Conservation (phyloP, 2,329 filamentous ascomycete genomes). For the Pseudogymnoascus sp. region DNA sequence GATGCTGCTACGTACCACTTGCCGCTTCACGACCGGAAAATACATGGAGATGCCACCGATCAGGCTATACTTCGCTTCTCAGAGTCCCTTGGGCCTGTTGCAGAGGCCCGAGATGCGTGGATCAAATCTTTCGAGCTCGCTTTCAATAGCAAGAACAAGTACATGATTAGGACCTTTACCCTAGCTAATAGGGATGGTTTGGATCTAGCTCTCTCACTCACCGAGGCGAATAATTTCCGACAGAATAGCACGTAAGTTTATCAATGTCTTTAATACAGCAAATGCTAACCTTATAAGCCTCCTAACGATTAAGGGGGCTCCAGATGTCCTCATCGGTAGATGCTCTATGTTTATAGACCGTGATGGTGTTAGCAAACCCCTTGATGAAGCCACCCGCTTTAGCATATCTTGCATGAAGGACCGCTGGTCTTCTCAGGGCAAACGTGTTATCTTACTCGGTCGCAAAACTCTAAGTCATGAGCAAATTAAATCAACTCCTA, state of each 20-base stretch:
- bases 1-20: constrained; percentile 55
- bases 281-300: constrained; percentile 29
- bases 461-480: constrained; percentile 46
- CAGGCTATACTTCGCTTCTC: constrained; percentile 66
- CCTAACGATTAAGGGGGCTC: constrained; percentile 71
- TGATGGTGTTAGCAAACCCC: constrained; percentile 44
- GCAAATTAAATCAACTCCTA: constrained; percentile 33
- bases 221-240: constrained; percentile 25
- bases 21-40: constrained; percentile 52
- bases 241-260: constrained; percentile 23
- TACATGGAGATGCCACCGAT: constrained; percentile 71
- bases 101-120: constrained; percentile 55
- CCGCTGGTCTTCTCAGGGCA: constrained; percentile 59
- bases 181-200: constrained; percentile 35
- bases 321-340: constrained; percentile 61
- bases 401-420: constrained; percentile 56
- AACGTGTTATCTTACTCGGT: constrained; percentile 59
- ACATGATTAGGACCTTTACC: constrained; percentile 60
- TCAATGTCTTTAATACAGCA: neutral
- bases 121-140: constrained; percentile 59
- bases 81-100: constrained; percentile 54
- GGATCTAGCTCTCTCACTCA: constrained; percentile 32
- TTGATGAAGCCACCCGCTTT: constrained; percentile 39
- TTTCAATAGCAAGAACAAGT: constrained; percentile 81
- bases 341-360: constrained; percentile 51